Conservation (phyloP, 2,329 filamentous ascomycete genomes). For the Cladosporium sphaerospermum region DNA sequence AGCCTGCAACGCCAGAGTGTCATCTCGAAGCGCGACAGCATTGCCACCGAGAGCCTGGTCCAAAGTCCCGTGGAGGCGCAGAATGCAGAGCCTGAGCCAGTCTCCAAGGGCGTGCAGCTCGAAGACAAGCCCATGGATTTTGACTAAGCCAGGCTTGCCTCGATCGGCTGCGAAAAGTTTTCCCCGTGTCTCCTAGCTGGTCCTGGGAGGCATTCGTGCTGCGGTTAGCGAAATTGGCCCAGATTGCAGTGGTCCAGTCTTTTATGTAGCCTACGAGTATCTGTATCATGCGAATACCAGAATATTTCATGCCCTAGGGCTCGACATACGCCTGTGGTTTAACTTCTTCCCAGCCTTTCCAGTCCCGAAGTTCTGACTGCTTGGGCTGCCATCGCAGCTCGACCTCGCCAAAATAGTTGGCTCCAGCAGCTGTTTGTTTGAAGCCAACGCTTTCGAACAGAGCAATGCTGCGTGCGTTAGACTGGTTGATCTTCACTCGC, state of each 20-base stretch:
- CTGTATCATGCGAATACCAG: constrained; percentile 8
- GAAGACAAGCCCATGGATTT: constrained; percentile 70
- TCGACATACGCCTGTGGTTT: constrained; percentile 12
- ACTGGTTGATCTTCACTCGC: constrained; percentile 55
- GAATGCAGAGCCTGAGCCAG: constrained; percentile 16
- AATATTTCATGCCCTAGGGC: background rate
- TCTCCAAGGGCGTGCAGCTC: constrained; percentile 53
- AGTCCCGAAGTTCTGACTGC: constrained; percentile 10
- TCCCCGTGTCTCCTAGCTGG: background rate
- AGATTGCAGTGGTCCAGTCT: background rate
- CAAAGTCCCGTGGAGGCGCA: constrained; percentile 17
- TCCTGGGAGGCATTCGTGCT: constrained; percentile 6
- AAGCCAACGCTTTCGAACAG: constrained; percentile 60
- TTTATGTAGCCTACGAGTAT: constrained; percentile 11
- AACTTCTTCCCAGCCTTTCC: constrained; percentile 17
- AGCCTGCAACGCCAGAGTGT: constrained; percentile 31
- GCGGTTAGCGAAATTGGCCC: constrained; percentile 5
- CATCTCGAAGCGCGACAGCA: constrained; percentile 24
- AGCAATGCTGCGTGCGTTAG: constrained; percentile 51
- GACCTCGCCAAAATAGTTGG: constrained; percentile 64
- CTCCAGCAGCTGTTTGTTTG: constrained; percentile 39
- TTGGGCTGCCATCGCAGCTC: constrained; percentile 45
- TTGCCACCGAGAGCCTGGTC: background rate
- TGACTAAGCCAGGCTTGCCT: constrained; percentile 42
- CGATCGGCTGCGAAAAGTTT: background rate